Percentiles rank a stretch among this genome's conserved stretches.
These are phyloP conservation scores for Lichtheimia ramosa DNA, from an alignment of 371 early-diverging fungal genomes.

Conservation along the genomic window DNA sequence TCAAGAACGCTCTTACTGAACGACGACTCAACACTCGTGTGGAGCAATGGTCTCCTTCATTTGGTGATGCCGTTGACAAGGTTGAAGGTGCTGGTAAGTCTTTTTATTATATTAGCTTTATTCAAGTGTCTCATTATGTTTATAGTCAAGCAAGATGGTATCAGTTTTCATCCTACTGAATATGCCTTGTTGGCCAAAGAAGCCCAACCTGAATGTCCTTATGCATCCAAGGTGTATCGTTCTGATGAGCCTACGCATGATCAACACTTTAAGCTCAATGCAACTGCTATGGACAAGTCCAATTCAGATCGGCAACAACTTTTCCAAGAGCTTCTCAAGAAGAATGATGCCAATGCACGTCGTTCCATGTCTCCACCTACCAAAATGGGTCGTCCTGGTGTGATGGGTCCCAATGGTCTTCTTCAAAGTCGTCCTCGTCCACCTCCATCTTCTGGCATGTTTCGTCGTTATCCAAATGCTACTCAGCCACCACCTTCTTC, in stretches of 20 bases:
- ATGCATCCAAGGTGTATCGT: conserved; percentile 7
- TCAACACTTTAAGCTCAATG: conserved; percentile 13
- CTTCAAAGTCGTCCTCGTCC: neutral
- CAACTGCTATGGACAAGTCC: neutral
- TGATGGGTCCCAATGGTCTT: no score
- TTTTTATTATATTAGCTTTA: no score
- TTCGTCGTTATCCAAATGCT: no score
- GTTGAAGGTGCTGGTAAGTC: conserved; percentile 12
- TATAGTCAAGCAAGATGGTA: conserved; percentile 17
- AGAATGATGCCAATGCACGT: neutral
- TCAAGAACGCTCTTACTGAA: conserved; percentile 3
- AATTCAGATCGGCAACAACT: neutral
- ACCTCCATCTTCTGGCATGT: neutral
- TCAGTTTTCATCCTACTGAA: conserved; percentile 18
- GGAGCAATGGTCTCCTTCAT: conserved; percentile 8
- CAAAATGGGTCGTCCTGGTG: neutral
- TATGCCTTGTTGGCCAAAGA: conserved; percentile 6
- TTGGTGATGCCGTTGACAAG: conserved; percentile 2
- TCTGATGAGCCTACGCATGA: conserved; percentile 13
- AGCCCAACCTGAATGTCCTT: conserved; percentile 9
- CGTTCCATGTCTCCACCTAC: neutral
- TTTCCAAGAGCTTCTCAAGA: conserved; percentile 3
- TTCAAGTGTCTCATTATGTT: neutral
- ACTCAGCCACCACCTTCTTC: neutral
- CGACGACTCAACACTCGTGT: conserved; percentile 7